Conservation (phyloP, 1,284 basidiomycete species). For the Naganishia albida region DNA sequence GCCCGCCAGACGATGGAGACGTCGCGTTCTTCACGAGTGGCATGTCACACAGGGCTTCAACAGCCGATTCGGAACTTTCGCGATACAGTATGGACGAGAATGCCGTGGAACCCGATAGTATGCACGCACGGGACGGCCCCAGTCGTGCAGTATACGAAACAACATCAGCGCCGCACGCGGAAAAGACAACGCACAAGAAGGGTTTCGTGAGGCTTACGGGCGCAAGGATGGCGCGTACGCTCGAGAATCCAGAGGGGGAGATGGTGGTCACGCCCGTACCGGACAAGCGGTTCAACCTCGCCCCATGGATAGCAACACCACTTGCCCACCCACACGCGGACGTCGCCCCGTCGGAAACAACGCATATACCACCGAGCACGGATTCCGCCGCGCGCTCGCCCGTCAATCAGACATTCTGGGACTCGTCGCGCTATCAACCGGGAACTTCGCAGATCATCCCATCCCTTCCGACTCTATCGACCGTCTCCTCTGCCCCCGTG, state of each 20-base stretch:
- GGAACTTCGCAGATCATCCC: slow-evolving; percentile 24
- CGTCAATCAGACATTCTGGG: background rate
- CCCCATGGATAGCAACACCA: background rate
- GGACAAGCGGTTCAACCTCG: background rate
- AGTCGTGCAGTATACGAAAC: too few species aligned
- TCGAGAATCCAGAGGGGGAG: background rate
- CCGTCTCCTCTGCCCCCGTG: slow-evolving; percentile 7
- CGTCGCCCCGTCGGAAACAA: background rate
- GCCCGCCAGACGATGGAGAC: slow-evolving; percentile 25
- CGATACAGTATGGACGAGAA: slow-evolving; percentile 4
- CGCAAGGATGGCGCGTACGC: slow-evolving; percentile 18
- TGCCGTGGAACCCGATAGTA: background rate
- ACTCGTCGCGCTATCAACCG: slow-evolving; percentile 9
- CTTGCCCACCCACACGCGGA: background rate
- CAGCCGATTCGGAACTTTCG: slow-evolving; percentile 5
- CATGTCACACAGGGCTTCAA: slow-evolving; percentile 9
- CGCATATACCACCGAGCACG: background rate
- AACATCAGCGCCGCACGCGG: background rate
- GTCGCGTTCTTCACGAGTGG: slow-evolving; percentile 22
- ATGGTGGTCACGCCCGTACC: background rate
- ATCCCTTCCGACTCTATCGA: slow-evolving; percentile 8
- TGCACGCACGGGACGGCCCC: background rate
- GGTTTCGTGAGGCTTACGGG: slow-evolving; percentile 16
- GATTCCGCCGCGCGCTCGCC: background rate
- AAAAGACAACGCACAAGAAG: background rate